These are phyloP conservation scores for Penicillium egyptiacum DNA, from an alignment of 495 filamentous ascomycete genomes.

Conservation along the genomic window DNA sequence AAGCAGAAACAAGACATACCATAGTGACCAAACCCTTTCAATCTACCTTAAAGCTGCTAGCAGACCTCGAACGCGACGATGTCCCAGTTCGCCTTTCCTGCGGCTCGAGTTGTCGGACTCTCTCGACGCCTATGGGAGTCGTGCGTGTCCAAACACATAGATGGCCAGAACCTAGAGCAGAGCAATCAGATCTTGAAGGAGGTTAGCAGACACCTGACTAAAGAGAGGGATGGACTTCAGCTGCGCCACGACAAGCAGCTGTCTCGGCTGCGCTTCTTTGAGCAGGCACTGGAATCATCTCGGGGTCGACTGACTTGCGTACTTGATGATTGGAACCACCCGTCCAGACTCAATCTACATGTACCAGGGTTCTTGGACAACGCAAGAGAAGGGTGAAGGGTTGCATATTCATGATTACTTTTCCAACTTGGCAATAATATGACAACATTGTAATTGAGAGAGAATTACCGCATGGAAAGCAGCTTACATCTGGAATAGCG, in stretches of 20 bases:
- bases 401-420: no score
- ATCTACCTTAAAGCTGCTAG: not conserved
- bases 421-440: not conserved
- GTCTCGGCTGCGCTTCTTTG: slow-evolving; percentile 7
- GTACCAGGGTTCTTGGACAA: no score
- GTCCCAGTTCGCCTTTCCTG: slow-evolving; percentile 1
- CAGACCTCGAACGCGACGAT: slow-evolving; percentile 5
- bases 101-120: slow-evolving; percentile 3
- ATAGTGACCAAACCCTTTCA: not conserved
- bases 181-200: slow-evolving; percentile 1
- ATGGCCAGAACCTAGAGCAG: slow-evolving; percentile 7
- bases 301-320: no score
- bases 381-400: no score
- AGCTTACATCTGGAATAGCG: not conserved
- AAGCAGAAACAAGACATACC: slow-evolving; percentile 1
- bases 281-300: slow-evolving; percentile 3
- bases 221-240: slow-evolving; percentile 9
- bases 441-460: not conserved
- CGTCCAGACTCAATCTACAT: no score
- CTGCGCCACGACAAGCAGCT: slow-evolving; percentile 14
- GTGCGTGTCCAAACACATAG: slow-evolving; percentile 11
- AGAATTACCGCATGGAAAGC: not conserved
- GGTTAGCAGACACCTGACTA: slow-evolving; percentile 3
- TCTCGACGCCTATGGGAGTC: slow-evolving; percentile 9
- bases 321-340: no score